Conservation (phyloP, 495 filamentous ascomycete species). For the Tuber melanosporum region DNA sequence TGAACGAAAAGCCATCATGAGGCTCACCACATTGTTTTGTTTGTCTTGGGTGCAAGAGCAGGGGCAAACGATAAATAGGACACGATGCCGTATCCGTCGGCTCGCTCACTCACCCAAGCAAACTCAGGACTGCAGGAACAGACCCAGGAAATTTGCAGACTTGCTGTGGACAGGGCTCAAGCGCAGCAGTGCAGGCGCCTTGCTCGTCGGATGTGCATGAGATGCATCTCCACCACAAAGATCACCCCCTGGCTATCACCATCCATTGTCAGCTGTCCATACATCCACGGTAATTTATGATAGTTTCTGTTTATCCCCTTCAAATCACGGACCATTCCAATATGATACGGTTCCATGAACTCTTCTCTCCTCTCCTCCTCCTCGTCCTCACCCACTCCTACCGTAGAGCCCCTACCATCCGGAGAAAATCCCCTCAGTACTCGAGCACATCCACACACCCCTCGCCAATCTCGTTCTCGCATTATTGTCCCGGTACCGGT, state of each 20-base stretch:
- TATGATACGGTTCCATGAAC: background rate
- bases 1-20: background rate
- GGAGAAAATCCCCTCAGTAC: background rate
- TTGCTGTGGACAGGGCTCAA: background rate
- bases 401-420: background rate
- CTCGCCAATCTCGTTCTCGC: background rate
- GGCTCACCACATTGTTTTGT: background rate
- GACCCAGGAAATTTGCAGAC: background rate
- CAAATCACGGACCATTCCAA: background rate
- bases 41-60: background rate
- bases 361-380: background rate
- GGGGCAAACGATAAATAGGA: background rate
- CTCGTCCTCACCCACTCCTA: background rate
- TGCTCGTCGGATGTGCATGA: background rate
- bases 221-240: background rate
- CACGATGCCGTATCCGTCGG: background rate
- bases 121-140: background rate
- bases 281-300: background rate
- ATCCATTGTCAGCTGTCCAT: background rate
- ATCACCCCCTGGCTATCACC: background rate
- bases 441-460: background rate
- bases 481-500: background rate
- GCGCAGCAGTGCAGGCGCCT: background rate
- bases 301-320: background rate
- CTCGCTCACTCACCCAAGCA: background rate